These are phyloP conservation scores for Pseudozyma pruni DNA, from an alignment of 1,284 basidiomycete species.

Conservation along the genomic window DNA sequence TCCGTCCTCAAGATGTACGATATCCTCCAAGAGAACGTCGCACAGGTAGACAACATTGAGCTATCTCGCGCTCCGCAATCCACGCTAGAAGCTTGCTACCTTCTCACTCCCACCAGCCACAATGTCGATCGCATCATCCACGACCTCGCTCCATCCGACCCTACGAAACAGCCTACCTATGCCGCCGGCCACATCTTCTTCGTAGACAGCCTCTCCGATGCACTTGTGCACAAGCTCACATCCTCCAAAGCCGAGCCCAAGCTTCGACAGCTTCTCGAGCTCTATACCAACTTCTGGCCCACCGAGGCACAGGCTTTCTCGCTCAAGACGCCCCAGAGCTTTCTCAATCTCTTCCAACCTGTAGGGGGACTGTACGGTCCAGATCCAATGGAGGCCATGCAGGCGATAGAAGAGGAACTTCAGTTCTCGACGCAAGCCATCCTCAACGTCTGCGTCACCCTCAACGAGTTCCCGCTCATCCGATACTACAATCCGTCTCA, in stretches of 20 bases:
- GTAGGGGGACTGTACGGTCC: conserved; percentile 71
- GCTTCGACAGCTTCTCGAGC: conserved; percentile 63
- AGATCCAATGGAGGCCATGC: conserved; percentile 53
- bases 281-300: conserved; percentile 64
- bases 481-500: conserved; percentile 90
- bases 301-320: conserved; percentile 60
- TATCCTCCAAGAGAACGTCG: conserved; percentile 65
- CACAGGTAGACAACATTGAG: conserved; percentile 65
- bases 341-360: conserved; percentile 51
- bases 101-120: conserved; percentile 91
- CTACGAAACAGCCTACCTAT: conserved; percentile 73
- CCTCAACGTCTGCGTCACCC: conserved; percentile 83
- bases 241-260: conserved; percentile 62
- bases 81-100: conserved; percentile 72
- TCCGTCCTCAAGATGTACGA: conserved; percentile 85
- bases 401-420: conserved; percentile 61
- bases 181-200: conserved; percentile 92
- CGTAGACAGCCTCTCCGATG: conserved; percentile 78
- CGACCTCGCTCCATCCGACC: conserved; percentile 53
- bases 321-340: conserved; percentile 58
- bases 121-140: conserved; percentile 89
- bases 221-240: conserved; percentile 61
- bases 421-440: conserved; percentile 61
- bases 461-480: conserved; percentile 93
- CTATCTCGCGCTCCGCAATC: conserved; percentile 53